These are phyloP conservation scores for Teunomyces tritomae DNA, from an alignment of 805 yeast species.

Conservation along the genomic window DNA sequence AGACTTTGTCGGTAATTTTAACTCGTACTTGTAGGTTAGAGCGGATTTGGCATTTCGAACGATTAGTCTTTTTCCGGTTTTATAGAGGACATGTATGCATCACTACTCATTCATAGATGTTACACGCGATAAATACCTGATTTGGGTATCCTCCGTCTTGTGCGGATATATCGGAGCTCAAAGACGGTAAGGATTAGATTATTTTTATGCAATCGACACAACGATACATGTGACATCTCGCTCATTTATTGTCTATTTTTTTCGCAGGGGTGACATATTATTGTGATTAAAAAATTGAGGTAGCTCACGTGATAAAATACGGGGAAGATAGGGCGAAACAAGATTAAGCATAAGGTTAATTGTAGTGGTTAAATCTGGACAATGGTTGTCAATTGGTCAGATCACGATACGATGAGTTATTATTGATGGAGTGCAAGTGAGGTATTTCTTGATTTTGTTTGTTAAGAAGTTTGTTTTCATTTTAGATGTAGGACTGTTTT, in stretches of 20 bases:
- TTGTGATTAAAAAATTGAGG: not conserved
- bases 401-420: not conserved
- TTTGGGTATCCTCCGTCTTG: not conserved
- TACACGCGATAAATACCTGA: no score
- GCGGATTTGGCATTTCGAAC: not conserved
- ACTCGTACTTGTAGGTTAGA: not conserved
- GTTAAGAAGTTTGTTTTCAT: not conserved
- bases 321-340: not conserved
- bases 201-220: not conserved
- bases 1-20: not conserved
- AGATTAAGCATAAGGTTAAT: not conserved
- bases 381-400: not conserved
- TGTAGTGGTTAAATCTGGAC: not conserved
- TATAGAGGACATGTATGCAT: not conserved
- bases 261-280: conserved; percentile 4
- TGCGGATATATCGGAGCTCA: not conserved
- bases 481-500: not conserved
- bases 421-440: not conserved
- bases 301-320: not conserved
- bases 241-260: not conserved
- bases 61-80: not conserved
- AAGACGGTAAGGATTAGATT: not conserved
- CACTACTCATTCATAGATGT: no score
- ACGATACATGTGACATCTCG: conserved; percentile 1
- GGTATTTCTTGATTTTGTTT: not conserved